These are phyloP conservation scores for Fragilaria crotonensis DNA, from an alignment of 108 stramenopile genomes.

Conservation along the genomic window DNA sequence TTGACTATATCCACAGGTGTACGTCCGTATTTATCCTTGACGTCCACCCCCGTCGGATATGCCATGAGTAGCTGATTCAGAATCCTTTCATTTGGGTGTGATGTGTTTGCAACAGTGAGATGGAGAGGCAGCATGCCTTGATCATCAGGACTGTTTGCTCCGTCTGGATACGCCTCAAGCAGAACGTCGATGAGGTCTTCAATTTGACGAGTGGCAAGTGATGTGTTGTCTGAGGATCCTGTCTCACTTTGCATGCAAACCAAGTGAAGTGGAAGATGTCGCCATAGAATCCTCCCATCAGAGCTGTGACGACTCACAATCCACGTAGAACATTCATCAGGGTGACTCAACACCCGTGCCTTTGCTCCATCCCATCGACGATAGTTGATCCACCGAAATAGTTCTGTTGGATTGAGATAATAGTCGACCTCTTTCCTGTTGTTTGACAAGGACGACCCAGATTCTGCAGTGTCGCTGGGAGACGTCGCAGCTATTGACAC, in stretches of 20 bases:
- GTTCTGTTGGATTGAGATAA: constrained; percentile 49
- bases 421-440: constrained; percentile 40
- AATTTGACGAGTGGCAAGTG: not conserved
- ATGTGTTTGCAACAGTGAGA: constrained; percentile 25
- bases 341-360: constrained; percentile 37
- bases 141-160: constrained; percentile 44
- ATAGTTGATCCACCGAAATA: constrained; percentile 58
- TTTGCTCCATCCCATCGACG: constrained; percentile 54
- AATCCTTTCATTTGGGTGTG: constrained; percentile 40
- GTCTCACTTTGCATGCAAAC: constrained; percentile 47
- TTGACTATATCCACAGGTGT: constrained; percentile 27
- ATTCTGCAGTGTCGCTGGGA: not conserved
- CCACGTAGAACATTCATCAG: constrained; percentile 64
- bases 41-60: constrained; percentile 49
- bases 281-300: constrained; percentile 42
- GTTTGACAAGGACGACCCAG: not conserved
- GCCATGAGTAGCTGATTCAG: constrained; percentile 53
- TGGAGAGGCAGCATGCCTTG: constrained; percentile 79
- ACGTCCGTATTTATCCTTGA: constrained; percentile 43
- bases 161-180: constrained; percentile 46
- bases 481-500: too few species aligned
- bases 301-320: constrained; percentile 36
- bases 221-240: not conserved
- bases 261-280: constrained; percentile 66
- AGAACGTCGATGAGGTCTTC: constrained; percentile 34